A percentile compares a stretch with the other conserved stretches of the same genome.
phyloP scores from a whole-genome alignment of 495 filamentous ascomycete species.

The Cryomyces antarcticus region DNA sequence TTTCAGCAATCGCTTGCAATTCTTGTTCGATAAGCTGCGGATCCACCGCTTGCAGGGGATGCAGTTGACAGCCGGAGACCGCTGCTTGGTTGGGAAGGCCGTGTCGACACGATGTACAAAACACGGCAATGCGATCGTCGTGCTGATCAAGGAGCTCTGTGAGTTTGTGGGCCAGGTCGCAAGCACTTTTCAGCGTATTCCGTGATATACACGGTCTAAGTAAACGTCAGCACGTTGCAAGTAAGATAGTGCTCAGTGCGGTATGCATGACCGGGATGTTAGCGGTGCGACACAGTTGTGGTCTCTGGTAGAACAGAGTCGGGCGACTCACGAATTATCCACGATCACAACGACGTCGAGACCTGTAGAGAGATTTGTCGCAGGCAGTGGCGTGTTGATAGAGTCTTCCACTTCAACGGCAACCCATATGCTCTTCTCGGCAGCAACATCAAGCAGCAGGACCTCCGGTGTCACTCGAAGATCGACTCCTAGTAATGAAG shows the following conservation, averaged over 20 bases:
- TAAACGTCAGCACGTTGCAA: background rate
- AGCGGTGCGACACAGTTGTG: background rate
- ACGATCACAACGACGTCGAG: background rate
- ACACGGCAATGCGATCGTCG: constrained; percentile 1
- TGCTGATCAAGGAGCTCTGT: background rate
- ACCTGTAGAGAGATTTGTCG: background rate
- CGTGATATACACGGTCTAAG: background rate
- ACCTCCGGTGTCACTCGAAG: background rate
- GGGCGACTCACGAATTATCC: background rate
- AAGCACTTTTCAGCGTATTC: background rate
- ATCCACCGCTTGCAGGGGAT: background rate
- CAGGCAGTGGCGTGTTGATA: background rate
- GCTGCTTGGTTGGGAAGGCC: background rate
- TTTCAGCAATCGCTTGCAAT: background rate
- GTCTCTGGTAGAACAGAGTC: background rate
- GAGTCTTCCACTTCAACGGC: background rate
- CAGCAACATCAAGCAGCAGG: background rate
- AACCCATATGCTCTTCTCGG: constrained; percentile 1
- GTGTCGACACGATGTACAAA: background rate
- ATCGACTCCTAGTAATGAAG: too few species aligned
- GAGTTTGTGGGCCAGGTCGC: background rate
- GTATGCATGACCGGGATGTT: background rate
- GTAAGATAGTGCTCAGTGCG: background rate
- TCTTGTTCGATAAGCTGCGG: background rate
- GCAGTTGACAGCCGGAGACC: background rate